These are phyloP conservation scores for Paxillus rubicundulus DNA, from an alignment of 768 basidiomycete genomes.

Conservation along the genomic window DNA sequence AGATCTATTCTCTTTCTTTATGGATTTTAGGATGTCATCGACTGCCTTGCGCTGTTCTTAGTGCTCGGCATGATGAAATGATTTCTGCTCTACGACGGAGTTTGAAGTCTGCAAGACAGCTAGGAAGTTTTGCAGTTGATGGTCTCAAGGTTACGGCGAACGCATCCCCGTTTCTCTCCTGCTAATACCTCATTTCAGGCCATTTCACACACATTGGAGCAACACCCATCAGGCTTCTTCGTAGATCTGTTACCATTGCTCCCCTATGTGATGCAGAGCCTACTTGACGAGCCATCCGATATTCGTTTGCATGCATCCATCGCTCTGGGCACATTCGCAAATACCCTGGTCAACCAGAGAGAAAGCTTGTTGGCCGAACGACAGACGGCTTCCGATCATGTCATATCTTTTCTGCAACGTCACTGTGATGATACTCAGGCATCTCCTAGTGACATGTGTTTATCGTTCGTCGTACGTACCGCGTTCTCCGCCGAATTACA, in stretches of 20 bases:
- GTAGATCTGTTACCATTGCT: conserved; percentile 19
- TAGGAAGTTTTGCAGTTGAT: conserved; percentile 18
- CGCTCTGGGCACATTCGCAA: conserved; percentile 25
- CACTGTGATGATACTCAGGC: conserved; percentile 9
- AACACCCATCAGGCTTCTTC: conserved; percentile 16
- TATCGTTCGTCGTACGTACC: conserved; percentile 26
- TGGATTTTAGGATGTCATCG: conserved; percentile 51
- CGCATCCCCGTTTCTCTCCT: neutral
- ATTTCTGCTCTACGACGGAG: conserved; percentile 35
- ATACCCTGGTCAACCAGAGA: conserved; percentile 28
- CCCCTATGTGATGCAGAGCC: conserved; percentile 16
- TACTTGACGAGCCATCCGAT: conserved; percentile 14
- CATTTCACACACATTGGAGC: conserved; percentile 21
- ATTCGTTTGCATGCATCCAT: conserved; percentile 22
- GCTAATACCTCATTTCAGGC: conserved; percentile 19
- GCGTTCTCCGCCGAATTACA: conserved; percentile 27
- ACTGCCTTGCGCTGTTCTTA: conserved; percentile 43
- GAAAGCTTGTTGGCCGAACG: conserved; percentile 31
- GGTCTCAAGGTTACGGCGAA: conserved; percentile 27
- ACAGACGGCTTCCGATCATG: conserved; percentile 21
- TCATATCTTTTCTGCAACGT: conserved; percentile 26
- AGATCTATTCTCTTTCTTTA: conserved; percentile 45
- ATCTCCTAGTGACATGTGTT: conserved; percentile 4
- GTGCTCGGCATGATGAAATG: conserved; percentile 31
- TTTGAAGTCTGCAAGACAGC: conserved; percentile 29